Percentiles rank a stretch among this genome's conserved stretches.
phyloP scores from a whole-genome alignment of 23 red algal genomes.

The Cyanidioschyzon merolae region DNA sequence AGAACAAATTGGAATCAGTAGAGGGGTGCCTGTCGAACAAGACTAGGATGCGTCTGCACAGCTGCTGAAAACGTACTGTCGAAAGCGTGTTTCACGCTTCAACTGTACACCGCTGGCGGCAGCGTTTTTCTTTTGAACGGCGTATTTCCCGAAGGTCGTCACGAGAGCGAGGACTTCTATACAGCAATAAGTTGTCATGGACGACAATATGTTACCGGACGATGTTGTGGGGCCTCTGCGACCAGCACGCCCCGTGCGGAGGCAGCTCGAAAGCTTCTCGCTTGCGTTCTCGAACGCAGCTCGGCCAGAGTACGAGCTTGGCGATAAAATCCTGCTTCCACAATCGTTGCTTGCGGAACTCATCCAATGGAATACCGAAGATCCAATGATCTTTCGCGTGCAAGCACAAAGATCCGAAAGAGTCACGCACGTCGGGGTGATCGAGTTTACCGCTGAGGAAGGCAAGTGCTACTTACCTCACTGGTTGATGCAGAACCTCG shows the following conservation, averaged over 20 bases:
- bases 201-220: neutral
- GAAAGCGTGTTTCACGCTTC: too few species aligned
- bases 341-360: constrained; percentile 63
- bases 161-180: too few species aligned
- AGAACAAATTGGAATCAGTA: too few species aligned
- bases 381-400: constrained; percentile 79
- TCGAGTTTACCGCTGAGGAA: constrained; percentile 97
- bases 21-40: too few species aligned
- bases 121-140: too few species aligned
- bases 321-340: constrained; percentile 89
- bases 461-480: constrained; percentile 75
- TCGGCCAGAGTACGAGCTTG: constrained; percentile 68
- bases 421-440: constrained; percentile 77
- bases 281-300: neutral
- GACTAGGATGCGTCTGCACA: too few species aligned
- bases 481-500: constrained; percentile 92
- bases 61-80: too few species aligned
- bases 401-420: constrained; percentile 32
- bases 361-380: constrained; percentile 53
- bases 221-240: neutral
- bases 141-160: too few species aligned
- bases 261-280: neutral
- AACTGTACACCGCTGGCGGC: too few species aligned
- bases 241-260: neutral
- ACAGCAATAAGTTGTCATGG: neutral